Conservation (phyloP, 2,329 filamentous ascomycete species). For the Penicillium sp. region DNA sequence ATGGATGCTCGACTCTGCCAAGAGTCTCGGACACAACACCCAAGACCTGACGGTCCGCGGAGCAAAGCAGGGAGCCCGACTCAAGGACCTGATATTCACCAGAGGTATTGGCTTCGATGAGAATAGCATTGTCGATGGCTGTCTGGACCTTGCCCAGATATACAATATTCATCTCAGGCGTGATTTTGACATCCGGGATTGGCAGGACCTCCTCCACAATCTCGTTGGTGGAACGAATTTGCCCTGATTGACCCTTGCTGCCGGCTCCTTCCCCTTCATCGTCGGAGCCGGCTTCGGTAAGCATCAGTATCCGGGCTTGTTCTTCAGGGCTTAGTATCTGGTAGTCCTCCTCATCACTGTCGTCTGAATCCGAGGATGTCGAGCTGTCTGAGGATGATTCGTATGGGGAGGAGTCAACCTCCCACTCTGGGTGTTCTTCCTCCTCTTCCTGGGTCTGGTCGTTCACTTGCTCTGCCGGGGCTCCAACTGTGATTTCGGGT, state of each 20-base stretch:
- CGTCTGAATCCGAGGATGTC: conserved; percentile 62
- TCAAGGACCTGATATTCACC: conserved; percentile 85
- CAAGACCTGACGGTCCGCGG: conserved; percentile 69
- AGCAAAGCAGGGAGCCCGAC: conserved; percentile 77
- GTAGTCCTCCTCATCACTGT: conserved; percentile 57
- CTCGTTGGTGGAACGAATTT: conserved; percentile 81
- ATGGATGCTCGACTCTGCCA: conserved; percentile 77
- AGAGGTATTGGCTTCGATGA: conserved; percentile 74
- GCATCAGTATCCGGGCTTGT: conserved; percentile 80
- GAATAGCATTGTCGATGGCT: conserved; percentile 71
- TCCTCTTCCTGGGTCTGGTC: conserved; percentile 36
- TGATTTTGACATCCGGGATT: conserved; percentile 76
- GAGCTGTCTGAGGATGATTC: conserved; percentile 61
- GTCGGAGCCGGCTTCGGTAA: conserved; percentile 73
- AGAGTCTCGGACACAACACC: conserved; percentile 82
- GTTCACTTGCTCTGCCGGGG: neutral
- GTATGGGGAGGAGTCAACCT: conserved; percentile 73
- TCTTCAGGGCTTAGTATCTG: conserved; percentile 76
- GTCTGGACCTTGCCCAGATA: conserved; percentile 72
- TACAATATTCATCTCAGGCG: conserved; percentile 70
- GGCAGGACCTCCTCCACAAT: conserved; percentile 59
- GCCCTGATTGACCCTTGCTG: conserved; percentile 47
- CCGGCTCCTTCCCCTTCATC: conserved; percentile 73
- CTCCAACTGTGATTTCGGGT: conserved; percentile 4
- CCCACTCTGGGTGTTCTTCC: conserved; percentile 72